Base-by-base conservation (phyloP, 129 eudicot species). In the Solidago caesia region DNA sequence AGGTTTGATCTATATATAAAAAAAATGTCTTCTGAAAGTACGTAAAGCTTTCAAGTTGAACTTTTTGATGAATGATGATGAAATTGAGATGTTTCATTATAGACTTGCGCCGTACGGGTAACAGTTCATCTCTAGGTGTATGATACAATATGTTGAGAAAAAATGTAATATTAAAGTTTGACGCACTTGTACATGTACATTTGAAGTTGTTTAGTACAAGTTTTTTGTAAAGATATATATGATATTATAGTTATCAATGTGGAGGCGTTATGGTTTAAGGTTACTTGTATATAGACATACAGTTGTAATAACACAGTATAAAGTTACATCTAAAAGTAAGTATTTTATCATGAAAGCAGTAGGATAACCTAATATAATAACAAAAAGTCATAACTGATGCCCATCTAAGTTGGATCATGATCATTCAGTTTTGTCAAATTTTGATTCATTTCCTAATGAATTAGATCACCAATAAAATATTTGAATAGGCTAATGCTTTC, bases 381-480 rank as follows among this genome's bases (percentile, higher is more conserved):
- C 9, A 47, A 16, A 9, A 46, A 11, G 16, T 67, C 10, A 46
- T 67, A 45, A 26, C 5, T 13, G 60, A 12, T 68, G 27, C 44
- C 3, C 16, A 13, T 68, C 44, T 48, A 68, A 68, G 60, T 7
- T 29, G 60, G 60, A 68, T 48, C 44, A 47, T 6, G 73, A 8
- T 44, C 71, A 16, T 15, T 44, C 44, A 62, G 70, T 48, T 61
- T 39, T 57, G 57, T 59, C 57, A 60, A 6, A 7, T 25, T 44
- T 11, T 47, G 42, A 29, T 63, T 21, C 21, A 21, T 74, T 62
- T 74, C 11, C 39, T 29, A 15, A 46, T 51, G 59, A 53, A 7
- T 48, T 64, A 15, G 62, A 74, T 49, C 5, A 45, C 63, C 39
- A 21, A 74, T 46, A 43, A 26, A 62, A 52, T 53, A 53, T 21